Evolutionary conservation across 257 asterid genomes (phyloP), one percentile per base, ranked within the genome.

Genomic region (Marsdenia floribunda): DNA sequence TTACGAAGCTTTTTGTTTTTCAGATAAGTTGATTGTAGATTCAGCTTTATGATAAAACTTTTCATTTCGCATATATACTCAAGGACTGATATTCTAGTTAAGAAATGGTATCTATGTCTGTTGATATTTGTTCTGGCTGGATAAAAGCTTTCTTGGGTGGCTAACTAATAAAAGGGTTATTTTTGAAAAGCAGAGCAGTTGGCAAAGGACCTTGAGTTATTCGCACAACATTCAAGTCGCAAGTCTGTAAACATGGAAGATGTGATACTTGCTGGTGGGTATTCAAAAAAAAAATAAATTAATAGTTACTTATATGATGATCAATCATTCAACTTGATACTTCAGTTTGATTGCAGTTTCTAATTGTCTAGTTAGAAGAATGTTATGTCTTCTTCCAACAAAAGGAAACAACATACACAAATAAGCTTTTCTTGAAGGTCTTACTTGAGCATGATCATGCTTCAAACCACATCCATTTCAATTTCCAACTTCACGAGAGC

Each of bases 181-280:
- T 38, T 79, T 68, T 75, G 44, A 61, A 81, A 83, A 73, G 82
- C 95, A 93, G 97, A 92, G 60, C 96, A 94, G 86, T 81, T 94
- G 63, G 97, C 97, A 16, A 92, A 87, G 80, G 97, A 94, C 84
- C 90, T 94, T 57, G 98, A 89, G 73, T 79, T 93, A 85, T 94
- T 92, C 79, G 86, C 98, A 5, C 92, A 87, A 80, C 98, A 92
- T 80, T 97, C 83, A 18, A 88, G 94, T 69, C 96, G 97, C 65
- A 95, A 95, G 91, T 86, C 87, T n/a, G 96, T 88, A 71, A 95
- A 88, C 86, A 92, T 89, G 97, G 97, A 95, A 74, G 99, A 95
- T 77, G 98, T 95, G 84, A 88, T 95, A 59, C 97, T 93, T 78
- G 82, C 91, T 53, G 89, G 97, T 91, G 79, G 90, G 87, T 77